These are phyloP conservation scores for Coemansia nantahalensis DNA, from an alignment of 192 early-diverging fungal species.

Conservation along the genomic window DNA sequence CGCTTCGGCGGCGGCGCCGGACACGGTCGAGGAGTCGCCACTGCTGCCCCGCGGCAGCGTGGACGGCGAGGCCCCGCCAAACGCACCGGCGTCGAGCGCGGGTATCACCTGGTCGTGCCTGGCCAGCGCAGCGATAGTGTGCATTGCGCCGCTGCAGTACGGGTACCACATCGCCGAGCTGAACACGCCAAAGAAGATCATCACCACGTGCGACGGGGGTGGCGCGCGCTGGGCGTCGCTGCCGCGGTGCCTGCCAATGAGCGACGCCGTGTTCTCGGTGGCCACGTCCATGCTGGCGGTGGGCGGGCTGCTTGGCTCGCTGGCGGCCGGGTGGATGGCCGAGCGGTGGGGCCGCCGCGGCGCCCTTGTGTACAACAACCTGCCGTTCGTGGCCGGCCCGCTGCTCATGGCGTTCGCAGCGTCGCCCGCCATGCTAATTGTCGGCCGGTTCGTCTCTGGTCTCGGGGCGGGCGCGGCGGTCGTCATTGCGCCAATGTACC, in stretches of 20 bases:
- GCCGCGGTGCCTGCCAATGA: slow-evolving; percentile 70
- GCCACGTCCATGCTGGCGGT: too few species aligned
- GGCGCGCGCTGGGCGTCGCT: slow-evolving; percentile 29
- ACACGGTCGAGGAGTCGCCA: slow-evolving; percentile 38
- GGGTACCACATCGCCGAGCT: slow-evolving; percentile 54
- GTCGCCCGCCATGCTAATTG: too few species aligned
- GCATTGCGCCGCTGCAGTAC: slow-evolving; percentile 49
- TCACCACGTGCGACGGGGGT: slow-evolving; percentile 32
- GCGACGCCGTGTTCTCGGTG: too few species aligned
- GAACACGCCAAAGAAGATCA: slow-evolving; percentile 49
- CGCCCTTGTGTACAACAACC: too few species aligned
- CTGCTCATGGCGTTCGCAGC: too few species aligned
- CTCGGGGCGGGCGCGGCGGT: slow-evolving; percentile 70
- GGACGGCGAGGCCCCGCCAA: not conserved
- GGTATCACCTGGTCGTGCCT: slow-evolving; percentile 45
- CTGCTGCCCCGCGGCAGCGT: slow-evolving; percentile 16
- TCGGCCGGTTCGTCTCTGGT: slow-evolving; percentile 75
- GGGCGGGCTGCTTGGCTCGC: too few species aligned
- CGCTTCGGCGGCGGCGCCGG: not conserved
- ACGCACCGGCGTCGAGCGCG: slow-evolving; percentile 18
- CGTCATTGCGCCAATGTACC: slow-evolving; percentile 79
- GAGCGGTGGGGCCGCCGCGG: too few species aligned
- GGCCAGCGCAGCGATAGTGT: slow-evolving; percentile 25
- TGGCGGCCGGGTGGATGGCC: too few species aligned
- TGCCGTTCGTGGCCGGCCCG: too few species aligned